Base-by-base conservation (phyloP, 768 basidiomycete genomes). In the Cystofilobasidium ferigula region DNA sequence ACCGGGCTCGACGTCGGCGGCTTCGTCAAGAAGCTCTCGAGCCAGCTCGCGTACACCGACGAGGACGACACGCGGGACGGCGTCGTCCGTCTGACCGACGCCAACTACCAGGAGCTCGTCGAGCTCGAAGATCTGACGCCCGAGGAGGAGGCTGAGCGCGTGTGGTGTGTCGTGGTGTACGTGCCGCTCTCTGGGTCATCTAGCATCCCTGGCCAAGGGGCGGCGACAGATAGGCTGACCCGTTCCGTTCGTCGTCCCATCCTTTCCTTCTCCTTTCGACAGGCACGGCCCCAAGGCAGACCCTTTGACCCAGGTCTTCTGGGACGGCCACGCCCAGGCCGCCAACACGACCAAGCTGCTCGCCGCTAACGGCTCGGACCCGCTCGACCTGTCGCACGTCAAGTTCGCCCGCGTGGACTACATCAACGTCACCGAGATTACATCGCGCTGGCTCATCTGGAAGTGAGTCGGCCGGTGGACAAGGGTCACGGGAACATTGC, bases 151-250 rank as follows among this genome's bases (percentile, higher is more conserved):
- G 30, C 58, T 32, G 57, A 68, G 16, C 38, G 57, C 26, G 67
- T 68, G 26, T 68, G 67, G 67, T 57, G 56, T 42, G 20, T 68
- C 13, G n/a, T 68, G 22, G 62, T 68, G 67, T 68, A 42, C 48
- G 67, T 68, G 35, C 3, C 7, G 13, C 26, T 36, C n/a, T 51
- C 28, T 24, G 7, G 14, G 40, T 14, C 20, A 3, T 18, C 10
- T 18, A 18, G 14, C 16, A 18, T 3, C 40, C 42, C 12, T 18
- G 20, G 12, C 12, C 16, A 18, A 9, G 5, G 14, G 16, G 5
- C 8, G 42, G 10, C 42, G 16, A 43, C 42, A 22, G 12, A 5
- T 18, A 8, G 26, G 24, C 43, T 62, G 30, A 35, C 32, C n/a
- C n/a, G n/a, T n/a, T n/a, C n/a, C n/a, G n/a, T 8, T 62, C 42